Evolutionary conservation across 345 rosid species (phyloP), one percentile per base, ranked within the genome.

Genomic region (Lumnitzera littorea): DNA sequence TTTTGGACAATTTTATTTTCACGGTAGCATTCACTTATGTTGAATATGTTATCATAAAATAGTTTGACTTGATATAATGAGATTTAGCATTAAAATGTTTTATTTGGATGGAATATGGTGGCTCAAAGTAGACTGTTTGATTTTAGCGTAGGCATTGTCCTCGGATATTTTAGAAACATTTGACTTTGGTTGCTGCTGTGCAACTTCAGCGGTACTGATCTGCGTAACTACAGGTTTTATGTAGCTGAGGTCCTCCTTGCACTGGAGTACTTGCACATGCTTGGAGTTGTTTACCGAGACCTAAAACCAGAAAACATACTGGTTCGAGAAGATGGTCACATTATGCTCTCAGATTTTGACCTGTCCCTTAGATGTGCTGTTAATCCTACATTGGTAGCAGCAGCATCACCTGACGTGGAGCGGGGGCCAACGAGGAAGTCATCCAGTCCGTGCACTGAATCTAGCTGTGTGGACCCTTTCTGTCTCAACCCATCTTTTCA

Each of bases 261-360:
- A 27, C 65, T 87, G 52, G 95, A 87, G 68, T 87, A 87, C 74
- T 62, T 87, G 55, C 95, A 87, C 77, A 82, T 87, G 95, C 89
- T 87, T 68, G 95, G 95, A 55, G 88, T 87, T 56, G 85, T 87
- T 23, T 87, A 87, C 68, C 80, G 95, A 48, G 95, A 87, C 72
- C 58, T 87, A 51, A 87, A 87, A 70, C 95, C 95, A 15, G 95
- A 87, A 70, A 87, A 87, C 61, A 76, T 87, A 58, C 77, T 87
- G 59, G 88, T 84, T 61, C 66, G 95, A 55, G 95, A 87, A 69
- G 89, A 87, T 15, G 95, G 95, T n/a, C 95, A 84, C 71, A 87
- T 87, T 50, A 87, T 87, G 95, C 91, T 87, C 64, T 70, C 91
- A 11, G 91, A 87, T 79, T 87, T 87, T 61, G 95, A 87, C 75